phyloP scores from a whole-genome alignment of 2,329 filamentous ascomycete genomes.

The Neonectria hederae region DNA sequence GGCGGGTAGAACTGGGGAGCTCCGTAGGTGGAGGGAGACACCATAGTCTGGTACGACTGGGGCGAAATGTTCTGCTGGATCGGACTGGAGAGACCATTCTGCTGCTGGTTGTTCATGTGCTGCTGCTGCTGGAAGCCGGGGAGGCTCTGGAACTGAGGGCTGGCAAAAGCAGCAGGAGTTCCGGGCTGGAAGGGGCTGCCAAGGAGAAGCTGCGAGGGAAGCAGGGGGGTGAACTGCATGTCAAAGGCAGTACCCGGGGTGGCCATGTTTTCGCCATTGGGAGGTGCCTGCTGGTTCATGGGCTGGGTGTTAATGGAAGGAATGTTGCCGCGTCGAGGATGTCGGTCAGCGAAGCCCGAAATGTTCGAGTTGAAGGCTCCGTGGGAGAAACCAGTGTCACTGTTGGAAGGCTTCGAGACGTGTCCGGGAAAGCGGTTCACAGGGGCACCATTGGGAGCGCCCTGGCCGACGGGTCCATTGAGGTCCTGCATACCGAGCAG shows the following conservation, averaged over 20 bases:
- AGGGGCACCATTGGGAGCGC: slow-evolving; percentile 53
- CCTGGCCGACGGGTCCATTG: slow-evolving; percentile 66
- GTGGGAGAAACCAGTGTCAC: slow-evolving; percentile 91
- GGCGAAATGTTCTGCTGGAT: slow-evolving; percentile 82
- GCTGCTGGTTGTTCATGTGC: slow-evolving; percentile 64
- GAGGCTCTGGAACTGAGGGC: slow-evolving; percentile 89
- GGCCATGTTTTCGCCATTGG: slow-evolving; percentile 76
- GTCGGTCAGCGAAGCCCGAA: slow-evolving; percentile 85
- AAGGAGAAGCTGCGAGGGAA: slow-evolving; percentile 92
- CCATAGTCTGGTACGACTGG: slow-evolving; percentile 83
- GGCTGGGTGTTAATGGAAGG: slow-evolving; percentile 90
- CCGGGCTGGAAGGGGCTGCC: slow-evolving; percentile 97
- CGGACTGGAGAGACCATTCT: slow-evolving; percentile 75
- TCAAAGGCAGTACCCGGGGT: slow-evolving; percentile 91
- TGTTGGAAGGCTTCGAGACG: slow-evolving; percentile 82
- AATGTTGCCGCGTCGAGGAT: slow-evolving; percentile 85
- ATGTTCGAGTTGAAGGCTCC: slow-evolving; percentile 91
- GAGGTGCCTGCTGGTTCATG: slow-evolving; percentile 57
- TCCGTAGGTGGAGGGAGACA: slow-evolving; percentile 86
- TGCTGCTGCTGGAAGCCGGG: slow-evolving; percentile 75
- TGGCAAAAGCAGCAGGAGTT: slow-evolving; percentile 88
- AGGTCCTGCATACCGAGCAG: slow-evolving; percentile 92
- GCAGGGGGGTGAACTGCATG: slow-evolving; percentile 97
- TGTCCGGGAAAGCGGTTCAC: slow-evolving; percentile 73
- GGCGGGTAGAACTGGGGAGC: slow-evolving; percentile 86